Evolutionary conservation across 1,139 yeast species (phyloP).

Genomic region (Diutina neorugosa): DNA sequence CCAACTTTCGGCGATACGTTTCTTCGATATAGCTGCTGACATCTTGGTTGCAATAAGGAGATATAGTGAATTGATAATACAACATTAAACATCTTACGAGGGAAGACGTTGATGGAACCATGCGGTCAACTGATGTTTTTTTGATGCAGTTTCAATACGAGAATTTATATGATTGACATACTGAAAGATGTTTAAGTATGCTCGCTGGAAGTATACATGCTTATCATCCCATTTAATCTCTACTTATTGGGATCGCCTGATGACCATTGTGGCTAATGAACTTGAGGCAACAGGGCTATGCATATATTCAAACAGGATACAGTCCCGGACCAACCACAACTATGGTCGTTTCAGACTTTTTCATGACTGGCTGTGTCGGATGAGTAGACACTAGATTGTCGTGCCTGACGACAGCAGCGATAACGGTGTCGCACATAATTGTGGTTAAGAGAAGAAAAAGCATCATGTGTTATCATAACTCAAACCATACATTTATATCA

Average conservation of each 20-base stretch:
- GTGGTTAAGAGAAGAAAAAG: background rate
- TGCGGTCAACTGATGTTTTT: too few species aligned
- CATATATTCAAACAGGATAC: background rate
- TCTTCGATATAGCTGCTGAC: conserved; percentile 39
- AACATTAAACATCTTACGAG: conserved; percentile 61
- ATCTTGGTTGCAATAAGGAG: conserved; percentile 85
- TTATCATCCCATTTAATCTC: too few species aligned
- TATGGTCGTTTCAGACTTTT: background rate
- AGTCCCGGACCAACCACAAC: background rate
- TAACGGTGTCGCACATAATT: background rate
- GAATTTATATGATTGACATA: too few species aligned
- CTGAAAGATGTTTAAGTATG: too few species aligned
- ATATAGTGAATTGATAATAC: conserved; percentile 87
- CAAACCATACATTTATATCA: background rate
- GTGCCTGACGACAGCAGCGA: background rate
- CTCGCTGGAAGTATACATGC: too few species aligned
- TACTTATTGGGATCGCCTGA: conserved; percentile 24
- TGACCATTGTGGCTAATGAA: conserved; percentile 25
- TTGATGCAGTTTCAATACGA: too few species aligned
- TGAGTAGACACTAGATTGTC: background rate
- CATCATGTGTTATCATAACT: background rate
- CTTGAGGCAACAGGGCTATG: conserved; percentile 13
- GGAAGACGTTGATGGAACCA: too few species aligned
- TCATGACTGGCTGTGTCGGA: background rate
- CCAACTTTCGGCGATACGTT: background rate